These are phyloP conservation scores for Fragilaria crotonensis DNA, from an alignment of 108 stramenopile genomes.

Conservation along the genomic window DNA sequence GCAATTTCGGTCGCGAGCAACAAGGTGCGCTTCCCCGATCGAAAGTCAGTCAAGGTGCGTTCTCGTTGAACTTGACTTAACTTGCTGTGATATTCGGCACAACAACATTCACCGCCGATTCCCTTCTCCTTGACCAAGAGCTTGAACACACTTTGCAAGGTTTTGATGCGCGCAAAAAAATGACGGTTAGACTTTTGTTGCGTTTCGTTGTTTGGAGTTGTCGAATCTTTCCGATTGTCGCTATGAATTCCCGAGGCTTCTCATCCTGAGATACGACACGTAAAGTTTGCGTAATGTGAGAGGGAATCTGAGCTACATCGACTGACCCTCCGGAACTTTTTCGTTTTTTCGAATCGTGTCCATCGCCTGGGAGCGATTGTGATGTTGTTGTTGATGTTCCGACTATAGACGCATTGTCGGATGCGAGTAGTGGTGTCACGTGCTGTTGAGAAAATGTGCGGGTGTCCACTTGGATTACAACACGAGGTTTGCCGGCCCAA, in stretches of 20 bases:
- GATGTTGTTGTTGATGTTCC: no score
- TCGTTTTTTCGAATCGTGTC: neutral
- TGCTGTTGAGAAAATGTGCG: neutral
- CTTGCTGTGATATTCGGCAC: constrained; percentile 52
- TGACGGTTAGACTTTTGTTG: constrained; percentile 24
- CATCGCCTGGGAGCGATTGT: no score
- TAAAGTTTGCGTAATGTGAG: constrained; percentile 62
- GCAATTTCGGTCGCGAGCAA: constrained; percentile 93
- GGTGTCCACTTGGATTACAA: constrained; percentile 26
- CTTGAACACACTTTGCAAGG: constrained; percentile 37
- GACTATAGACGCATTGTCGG: constrained; percentile 1
- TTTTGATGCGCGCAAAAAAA: constrained; percentile 66
- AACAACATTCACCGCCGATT: constrained; percentile 35
- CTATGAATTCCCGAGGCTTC: constrained; percentile 72
- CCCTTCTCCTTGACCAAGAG: constrained; percentile 47
- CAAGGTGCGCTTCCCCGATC: constrained; percentile 57
- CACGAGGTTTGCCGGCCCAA: constrained; percentile 23
- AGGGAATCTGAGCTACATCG: constrained; percentile 54
- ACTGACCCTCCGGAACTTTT: neutral
- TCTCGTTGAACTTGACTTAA: constrained; percentile 47
- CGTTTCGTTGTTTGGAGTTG: constrained; percentile 22
- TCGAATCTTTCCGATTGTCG: constrained; percentile 45
- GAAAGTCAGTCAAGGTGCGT: constrained; percentile 34
- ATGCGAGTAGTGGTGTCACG: neutral
- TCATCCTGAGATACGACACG: constrained; percentile 80